Conservation (phyloP, 441 rosid species). For the Adansonia grandidieri region DNA sequence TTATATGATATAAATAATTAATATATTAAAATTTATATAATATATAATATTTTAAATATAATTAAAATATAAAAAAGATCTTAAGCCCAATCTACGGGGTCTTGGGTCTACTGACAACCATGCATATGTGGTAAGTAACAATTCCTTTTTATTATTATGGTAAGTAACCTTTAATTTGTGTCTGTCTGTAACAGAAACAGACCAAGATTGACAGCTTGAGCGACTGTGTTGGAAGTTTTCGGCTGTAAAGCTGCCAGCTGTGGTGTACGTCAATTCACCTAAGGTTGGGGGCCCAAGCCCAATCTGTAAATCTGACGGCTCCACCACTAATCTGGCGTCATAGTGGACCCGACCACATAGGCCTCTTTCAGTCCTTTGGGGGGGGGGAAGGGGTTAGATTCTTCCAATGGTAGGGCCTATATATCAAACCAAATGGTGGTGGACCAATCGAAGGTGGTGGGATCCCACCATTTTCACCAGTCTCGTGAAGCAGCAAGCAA, state of each 20-base stretch:
- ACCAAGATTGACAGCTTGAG: background rate
- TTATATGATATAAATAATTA: too few relatives aligned
- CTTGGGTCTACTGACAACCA: too few relatives aligned
- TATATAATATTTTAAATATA: too few relatives aligned
- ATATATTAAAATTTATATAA: too few relatives aligned
- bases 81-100: too few relatives aligned
- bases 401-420: slow-evolving; percentile 22
- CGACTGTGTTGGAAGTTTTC: background rate
- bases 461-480: slow-evolving; percentile 34
- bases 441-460: background rate
- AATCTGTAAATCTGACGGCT: slow-evolving; percentile 21
- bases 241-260: slow-evolving; percentile 8
- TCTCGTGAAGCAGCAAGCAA: slow-evolving; percentile 23
- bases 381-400: slow-evolving; percentile 15
- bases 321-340: slow-evolving; percentile 7
- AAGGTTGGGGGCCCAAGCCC: slow-evolving; percentile 14
- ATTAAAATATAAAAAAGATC: too few relatives aligned
- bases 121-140: too few relatives aligned
- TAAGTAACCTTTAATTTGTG: too few relatives aligned
- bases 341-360: slow-evolving; percentile 20
- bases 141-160: too few relatives aligned
- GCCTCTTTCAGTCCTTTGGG: background rate
- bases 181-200: too few relatives aligned
- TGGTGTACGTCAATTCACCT: background rate
- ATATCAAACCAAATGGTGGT: slow-evolving; percentile 26